A percentile compares a stretch with the other conserved stretches of the same genome.
These are phyloP conservation scores for Henckelia pumila DNA, from an alignment of 257 asterid species.

Conservation along the genomic window DNA sequence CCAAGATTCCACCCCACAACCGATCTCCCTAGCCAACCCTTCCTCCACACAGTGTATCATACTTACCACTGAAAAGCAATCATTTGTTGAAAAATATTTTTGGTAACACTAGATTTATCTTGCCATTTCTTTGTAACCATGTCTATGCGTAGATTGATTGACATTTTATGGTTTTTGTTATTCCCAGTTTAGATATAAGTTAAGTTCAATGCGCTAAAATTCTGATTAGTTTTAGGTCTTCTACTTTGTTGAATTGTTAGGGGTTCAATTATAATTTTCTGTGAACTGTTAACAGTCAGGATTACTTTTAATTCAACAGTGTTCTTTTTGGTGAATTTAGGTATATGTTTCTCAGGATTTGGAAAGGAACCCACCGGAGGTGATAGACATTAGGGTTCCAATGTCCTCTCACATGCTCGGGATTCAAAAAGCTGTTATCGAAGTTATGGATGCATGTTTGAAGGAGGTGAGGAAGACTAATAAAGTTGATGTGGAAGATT, in stretches of 20 bases:
- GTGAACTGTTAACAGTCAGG: background rate
- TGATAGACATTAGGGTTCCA: conserved; percentile 86
- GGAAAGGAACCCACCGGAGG: conserved; percentile 93
- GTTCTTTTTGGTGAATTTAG: conserved; percentile 35
- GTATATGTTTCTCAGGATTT: conserved; percentile 89
- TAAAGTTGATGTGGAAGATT: conserved; percentile 94
- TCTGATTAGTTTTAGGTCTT: background rate
- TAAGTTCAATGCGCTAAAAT: background rate
- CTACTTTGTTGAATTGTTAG: background rate
- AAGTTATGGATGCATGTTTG: conserved; percentile 94
- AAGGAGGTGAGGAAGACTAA: conserved; percentile 97
- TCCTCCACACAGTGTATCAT: no score
- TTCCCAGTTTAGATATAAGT: no score
- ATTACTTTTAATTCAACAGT: conserved; percentile 3
- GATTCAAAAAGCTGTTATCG: conserved; percentile 88
- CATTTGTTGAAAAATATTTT: no score
- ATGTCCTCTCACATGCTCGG: conserved; percentile 81
- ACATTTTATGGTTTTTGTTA: no score
- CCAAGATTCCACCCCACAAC: no score
- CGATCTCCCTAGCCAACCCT: no score
- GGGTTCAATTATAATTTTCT: background rate
- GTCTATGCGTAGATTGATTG: no score
- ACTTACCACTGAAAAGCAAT: no score
- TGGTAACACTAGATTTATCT: no score
- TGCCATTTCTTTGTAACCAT: no score